These are phyloP conservation scores for Ophiobolus disseminans DNA, from an alignment of 2,329 filamentous ascomycete species.

Conservation along the genomic window DNA sequence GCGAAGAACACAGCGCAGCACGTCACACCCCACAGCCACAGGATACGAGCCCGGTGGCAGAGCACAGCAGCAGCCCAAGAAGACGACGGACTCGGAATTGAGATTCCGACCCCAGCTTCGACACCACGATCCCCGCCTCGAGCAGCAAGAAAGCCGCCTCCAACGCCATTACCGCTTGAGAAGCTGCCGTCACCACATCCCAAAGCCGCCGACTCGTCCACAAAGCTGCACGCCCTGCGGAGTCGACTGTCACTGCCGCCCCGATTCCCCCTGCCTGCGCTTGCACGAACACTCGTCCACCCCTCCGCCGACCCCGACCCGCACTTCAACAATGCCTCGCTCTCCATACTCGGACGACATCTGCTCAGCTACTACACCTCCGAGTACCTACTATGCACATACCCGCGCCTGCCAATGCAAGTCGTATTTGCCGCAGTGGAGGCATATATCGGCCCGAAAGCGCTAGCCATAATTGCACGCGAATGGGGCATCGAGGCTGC, in stretches of 20 bases:
- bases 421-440: slow-evolving; percentile 86
- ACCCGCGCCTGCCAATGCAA: slow-evolving; percentile 87
- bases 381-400: slow-evolving; percentile 87
- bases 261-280: slow-evolving; percentile 82
- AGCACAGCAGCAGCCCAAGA: slow-evolving; percentile 14
- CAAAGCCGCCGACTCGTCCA: slow-evolving; percentile 71
- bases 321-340: slow-evolving; percentile 86
- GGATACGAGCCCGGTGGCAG: slow-evolving; percentile 31
- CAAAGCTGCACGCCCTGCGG: slow-evolving; percentile 91
- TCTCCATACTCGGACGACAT: slow-evolving; percentile 80
- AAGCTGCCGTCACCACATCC: slow-evolving; percentile 74
- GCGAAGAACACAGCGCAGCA: slow-evolving; percentile 27
- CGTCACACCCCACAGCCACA: slow-evolving; percentile 38
- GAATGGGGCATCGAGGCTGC: slow-evolving; percentile 94
- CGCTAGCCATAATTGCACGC: slow-evolving; percentile 74
- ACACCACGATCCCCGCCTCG: slow-evolving; percentile 4
- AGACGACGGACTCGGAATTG: slow-evolving; percentile 1
- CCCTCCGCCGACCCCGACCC: slow-evolving; percentile 80
- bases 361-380: slow-evolving; percentile 87
- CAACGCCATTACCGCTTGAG: slow-evolving; percentile 36
- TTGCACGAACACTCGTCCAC: slow-evolving; percentile 86
- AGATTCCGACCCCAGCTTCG: not conserved
- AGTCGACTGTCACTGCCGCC: slow-evolving; percentile 83
- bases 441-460: slow-evolving; percentile 78
- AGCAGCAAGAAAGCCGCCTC: slow-evolving; percentile 3